Percentiles rank a stretch among this genome's conserved stretches.
These are phyloP conservation scores for Fonsecaea erecta DNA, from an alignment of 2,329 filamentous ascomycete species.

Conservation along the genomic window DNA sequence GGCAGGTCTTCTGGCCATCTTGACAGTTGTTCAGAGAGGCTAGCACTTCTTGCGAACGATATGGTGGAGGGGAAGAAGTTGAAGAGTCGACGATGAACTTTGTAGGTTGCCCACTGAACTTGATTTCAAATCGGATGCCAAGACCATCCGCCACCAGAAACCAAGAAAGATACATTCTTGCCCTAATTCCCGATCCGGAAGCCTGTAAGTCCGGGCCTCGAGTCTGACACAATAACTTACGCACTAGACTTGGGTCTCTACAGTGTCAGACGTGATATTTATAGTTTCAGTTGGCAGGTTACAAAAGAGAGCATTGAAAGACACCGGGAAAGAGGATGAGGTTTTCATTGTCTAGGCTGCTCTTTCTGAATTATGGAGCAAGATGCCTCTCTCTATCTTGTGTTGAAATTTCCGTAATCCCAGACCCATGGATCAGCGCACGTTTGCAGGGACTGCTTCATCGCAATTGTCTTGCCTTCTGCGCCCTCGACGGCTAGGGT, in stretches of 20 bases:
- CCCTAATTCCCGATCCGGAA: slow-evolving; percentile 2
- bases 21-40: slow-evolving; percentile 63
- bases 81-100: slow-evolving; percentile 16
- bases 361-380: not conserved
- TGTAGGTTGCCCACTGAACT: not conserved
- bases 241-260: not conserved
- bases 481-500: slow-evolving; percentile 6
- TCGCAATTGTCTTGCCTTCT: slow-evolving; percentile 11
- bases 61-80: slow-evolving; percentile 34
- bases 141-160: slow-evolving; percentile 4
- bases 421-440: not conserved
- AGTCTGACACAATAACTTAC: not conserved
- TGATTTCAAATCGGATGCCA: slow-evolving; percentile 12
- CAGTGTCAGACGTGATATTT: not conserved
- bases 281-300: not conserved
- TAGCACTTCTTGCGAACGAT: slow-evolving; percentile 56
- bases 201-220: not conserved
- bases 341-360: not conserved
- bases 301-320: not conserved
- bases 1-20: slow-evolving; percentile 99
- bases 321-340: not conserved
- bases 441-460: not conserved
- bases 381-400: not conserved
- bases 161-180: not conserved
- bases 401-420: not conserved